Percentiles rank a stretch among this genome's conserved stretches.
phyloP scores from a whole-genome alignment of 1,284 basidiomycete species.

The Laetiporus sulphureus region DNA sequence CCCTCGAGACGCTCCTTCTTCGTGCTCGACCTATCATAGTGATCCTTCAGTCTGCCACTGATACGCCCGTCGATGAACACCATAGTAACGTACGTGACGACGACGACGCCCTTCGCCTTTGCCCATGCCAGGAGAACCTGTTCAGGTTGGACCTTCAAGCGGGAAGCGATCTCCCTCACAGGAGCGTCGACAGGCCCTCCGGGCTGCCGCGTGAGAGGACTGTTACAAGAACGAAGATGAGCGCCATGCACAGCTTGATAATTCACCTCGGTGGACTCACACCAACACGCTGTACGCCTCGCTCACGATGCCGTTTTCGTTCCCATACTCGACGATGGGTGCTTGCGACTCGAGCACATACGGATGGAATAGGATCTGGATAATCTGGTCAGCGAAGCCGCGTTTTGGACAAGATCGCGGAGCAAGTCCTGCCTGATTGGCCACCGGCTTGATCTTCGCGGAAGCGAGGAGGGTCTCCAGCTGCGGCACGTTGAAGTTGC shows the following conservation, averaged over 20 bases:
- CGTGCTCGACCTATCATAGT: conserved; percentile 38
- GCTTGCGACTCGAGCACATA: conserved; percentile 58
- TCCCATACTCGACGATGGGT: conserved; percentile 49
- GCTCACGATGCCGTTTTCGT: conserved; percentile 55
- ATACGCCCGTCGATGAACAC: too few relatives aligned
- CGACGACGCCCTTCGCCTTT: conserved; percentile 55
- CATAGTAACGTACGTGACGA: conserved; percentile 49
- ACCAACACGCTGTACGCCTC: conserved; percentile 69
- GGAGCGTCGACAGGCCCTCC: conserved; percentile 68
- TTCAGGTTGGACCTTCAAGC: conserved; percentile 51
- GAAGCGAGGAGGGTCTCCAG: conserved; percentile 52
- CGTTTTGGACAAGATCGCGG: too few relatives aligned
- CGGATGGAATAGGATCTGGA: conserved; percentile 61
- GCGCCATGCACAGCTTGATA: too few relatives aligned
- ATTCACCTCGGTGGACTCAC: conserved; percentile 28
- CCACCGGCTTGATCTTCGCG: conserved; percentile 59
- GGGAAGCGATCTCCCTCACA: conserved; percentile 49
- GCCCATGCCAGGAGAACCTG: conserved; percentile 71
- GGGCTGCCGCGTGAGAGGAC: conserved; percentile 60
- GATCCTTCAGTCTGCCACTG: too few relatives aligned
- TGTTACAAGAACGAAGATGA: neutral
- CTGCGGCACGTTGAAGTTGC: conserved; percentile 61
- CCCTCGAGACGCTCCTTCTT: conserved; percentile 46
- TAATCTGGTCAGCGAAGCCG: too few relatives aligned
- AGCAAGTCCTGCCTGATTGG: conserved; percentile 61